These are phyloP conservation scores for Ustilago cynodontis DNA, from an alignment of 1,284 basidiomycete species.

Conservation along the genomic window DNA sequence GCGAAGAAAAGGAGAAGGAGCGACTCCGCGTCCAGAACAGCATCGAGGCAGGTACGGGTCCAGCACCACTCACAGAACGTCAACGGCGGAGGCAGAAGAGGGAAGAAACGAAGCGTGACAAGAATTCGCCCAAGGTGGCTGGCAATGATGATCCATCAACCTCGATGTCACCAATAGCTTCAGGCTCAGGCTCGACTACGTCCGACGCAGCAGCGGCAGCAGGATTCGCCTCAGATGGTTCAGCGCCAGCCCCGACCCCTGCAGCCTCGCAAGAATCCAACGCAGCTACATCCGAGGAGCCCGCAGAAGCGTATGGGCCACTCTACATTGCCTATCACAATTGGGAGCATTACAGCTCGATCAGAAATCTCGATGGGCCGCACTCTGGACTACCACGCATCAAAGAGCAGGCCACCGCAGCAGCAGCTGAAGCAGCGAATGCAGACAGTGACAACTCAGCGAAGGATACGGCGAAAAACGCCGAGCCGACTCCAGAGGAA, in stretches of 20 bases:
- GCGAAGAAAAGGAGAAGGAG: conserved; percentile 51
- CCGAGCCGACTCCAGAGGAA: conserved; percentile 47
- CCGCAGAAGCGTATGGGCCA: conserved; percentile 60
- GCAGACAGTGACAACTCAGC: conserved; percentile 14
- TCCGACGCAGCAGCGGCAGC: neutral
- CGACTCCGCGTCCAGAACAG: conserved; percentile 44
- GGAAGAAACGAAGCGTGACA: conserved; percentile 42
- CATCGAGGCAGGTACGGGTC: conserved; percentile 34
- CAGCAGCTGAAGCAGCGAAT: conserved; percentile 17
- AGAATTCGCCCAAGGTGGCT: conserved; percentile 7
- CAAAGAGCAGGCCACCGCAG: conserved; percentile 71
- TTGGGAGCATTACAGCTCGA: conserved; percentile 94
- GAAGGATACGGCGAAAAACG: conserved; percentile 6
- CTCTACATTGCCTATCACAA: conserved; percentile 77
- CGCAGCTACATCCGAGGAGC: neutral
- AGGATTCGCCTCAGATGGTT: neutral
- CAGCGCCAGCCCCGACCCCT: conserved; percentile 2
- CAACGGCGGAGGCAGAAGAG: conserved; percentile 45
- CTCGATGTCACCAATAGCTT: conserved; percentile 1
- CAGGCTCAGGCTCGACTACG: neutral
- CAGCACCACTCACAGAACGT: conserved; percentile 45
- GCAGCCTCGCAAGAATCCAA: conserved; percentile 12
- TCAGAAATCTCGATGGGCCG: conserved; percentile 86
- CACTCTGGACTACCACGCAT: conserved; percentile 82
- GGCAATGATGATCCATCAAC: conserved; percentile 16